Base-by-base conservation (phyloP, 441 rosid species). In the Populus hybrid region DNA sequence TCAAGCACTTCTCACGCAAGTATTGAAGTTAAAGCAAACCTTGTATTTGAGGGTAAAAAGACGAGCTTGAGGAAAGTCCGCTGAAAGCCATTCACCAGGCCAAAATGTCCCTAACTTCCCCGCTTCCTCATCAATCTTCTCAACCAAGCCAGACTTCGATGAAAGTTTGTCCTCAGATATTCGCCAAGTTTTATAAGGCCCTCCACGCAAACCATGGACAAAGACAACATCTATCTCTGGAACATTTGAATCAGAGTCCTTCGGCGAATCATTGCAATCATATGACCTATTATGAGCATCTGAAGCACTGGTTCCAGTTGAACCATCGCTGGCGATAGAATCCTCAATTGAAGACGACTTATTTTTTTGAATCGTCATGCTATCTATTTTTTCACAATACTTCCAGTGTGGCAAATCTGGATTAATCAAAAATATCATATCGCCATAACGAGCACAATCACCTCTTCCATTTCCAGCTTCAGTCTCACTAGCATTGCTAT, bases 51-150 rank as follows among this genome's bases (percentile, higher is more conserved):
- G 84, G 74, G 95, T 83, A 88, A 94, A 96, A 87, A 94, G 72
- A 82, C 98, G 95, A 73, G 97, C 97, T 76, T 89, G 87, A 79
- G 96, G 92, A 77, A 96, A 87, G 83, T 96, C 99, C 79, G 79
- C 80, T 71, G 98, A 86, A 81, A 94, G 97, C 99, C 99, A 96
- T 87, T 94, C 98, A 82, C 89, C 91, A 29, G 99, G 99, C 98
- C 99, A 96, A 88, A 96, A 94, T 38, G 98, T 94, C 80, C 98
- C 98, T 14, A 82, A 87, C 85, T 91, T 96, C 84, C 98, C 99
- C 79, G 99, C 99, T 89, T 96, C 98, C 88, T 92, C 92, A 81
- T 96, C 99, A 83, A 96, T 94, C 85, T 89, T 96, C 90, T 94
- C 99, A 31, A 94, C 97, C 83, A 94, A 88, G 78, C 98, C 98